Conservation (phyloP, 306 rosid species). For the Acmispon strigosus region DNA sequence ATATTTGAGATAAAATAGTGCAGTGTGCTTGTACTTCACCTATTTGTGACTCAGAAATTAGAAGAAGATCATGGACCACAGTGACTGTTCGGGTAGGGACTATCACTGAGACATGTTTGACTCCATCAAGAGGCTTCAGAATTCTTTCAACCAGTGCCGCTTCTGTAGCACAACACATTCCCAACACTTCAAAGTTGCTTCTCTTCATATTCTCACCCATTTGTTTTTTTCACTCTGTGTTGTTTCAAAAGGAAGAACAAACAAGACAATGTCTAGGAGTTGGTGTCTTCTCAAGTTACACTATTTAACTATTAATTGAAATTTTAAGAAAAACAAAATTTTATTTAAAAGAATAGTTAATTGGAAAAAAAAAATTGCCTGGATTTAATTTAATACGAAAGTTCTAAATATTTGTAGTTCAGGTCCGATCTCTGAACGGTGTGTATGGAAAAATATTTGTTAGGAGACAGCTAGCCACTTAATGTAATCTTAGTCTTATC, state of each 20-base stretch:
- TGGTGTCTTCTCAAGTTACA: too few species aligned
- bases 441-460: too few species aligned
- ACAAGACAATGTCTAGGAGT: too few species aligned
- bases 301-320: too few species aligned
- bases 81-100: conserved; percentile 64
- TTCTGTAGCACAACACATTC: conserved; percentile 79
- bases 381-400: too few species aligned
- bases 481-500: too few species aligned
- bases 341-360: too few species aligned
- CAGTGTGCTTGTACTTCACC: conserved; percentile 23
- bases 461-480: too few species aligned
- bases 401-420: too few species aligned
- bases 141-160: conserved; percentile 61
- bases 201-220: conserved; percentile 38
- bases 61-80: conserved; percentile 55
- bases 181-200: conserved; percentile 82
- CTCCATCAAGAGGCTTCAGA: conserved; percentile 60
- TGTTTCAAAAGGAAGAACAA: neutral
- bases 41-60: conserved; percentile 68
- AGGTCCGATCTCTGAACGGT: too few species aligned
- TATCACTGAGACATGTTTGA: conserved; percentile 50
- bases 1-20: neutral
- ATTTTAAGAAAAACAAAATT: too few species aligned
- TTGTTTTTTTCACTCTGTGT: neutral
- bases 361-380: too few species aligned